phyloP scores from a whole-genome alignment of 2,329 filamentous ascomycete species.

The Myriosclerotinia scirpicola region DNA sequence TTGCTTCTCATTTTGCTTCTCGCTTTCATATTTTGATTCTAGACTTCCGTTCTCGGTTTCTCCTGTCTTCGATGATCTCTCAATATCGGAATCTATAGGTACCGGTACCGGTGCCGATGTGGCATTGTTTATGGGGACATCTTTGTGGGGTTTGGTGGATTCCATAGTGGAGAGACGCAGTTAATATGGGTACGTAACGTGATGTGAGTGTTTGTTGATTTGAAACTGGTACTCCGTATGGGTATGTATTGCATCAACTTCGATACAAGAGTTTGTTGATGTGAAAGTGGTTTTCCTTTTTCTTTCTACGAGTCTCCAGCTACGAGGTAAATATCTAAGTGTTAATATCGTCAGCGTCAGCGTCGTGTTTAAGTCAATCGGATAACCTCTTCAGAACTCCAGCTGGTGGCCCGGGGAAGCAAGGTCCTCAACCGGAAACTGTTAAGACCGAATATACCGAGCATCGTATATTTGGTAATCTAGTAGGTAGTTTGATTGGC shows the following conservation, averaged over 20 bases:
- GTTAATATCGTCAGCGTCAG: not conserved
- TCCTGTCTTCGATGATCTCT: not conserved
- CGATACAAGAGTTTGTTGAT: not conserved
- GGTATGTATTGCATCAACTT: not conserved
- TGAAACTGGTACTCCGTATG: no score
- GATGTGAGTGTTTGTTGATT: no score
- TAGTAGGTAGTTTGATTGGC: not conserved
- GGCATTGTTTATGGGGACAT: not conserved
- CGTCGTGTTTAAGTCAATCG: not conserved
- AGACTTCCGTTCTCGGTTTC: not conserved
- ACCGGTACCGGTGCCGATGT: not conserved
- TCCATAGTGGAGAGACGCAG: slow-evolving; percentile 2
- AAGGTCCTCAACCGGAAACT: not conserved
- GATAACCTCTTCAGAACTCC: not conserved
- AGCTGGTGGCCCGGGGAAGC: not conserved
- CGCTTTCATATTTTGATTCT: not conserved
- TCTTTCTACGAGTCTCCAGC: no score
- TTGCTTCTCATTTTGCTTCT: not conserved
- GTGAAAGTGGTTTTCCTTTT: not conserved
- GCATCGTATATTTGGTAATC: not conserved
- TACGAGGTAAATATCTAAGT: not conserved
- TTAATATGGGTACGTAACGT: no score
- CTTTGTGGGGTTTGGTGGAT: not conserved
- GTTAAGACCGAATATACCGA: slow-evolving; percentile 7
- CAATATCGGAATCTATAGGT: not conserved